Percentiles rank a stretch among this genome's conserved stretches.
These are phyloP conservation scores for Phytopythium mirpurense DNA, from an alignment of 352 stramenopile genomes.

Conservation along the genomic window DNA sequence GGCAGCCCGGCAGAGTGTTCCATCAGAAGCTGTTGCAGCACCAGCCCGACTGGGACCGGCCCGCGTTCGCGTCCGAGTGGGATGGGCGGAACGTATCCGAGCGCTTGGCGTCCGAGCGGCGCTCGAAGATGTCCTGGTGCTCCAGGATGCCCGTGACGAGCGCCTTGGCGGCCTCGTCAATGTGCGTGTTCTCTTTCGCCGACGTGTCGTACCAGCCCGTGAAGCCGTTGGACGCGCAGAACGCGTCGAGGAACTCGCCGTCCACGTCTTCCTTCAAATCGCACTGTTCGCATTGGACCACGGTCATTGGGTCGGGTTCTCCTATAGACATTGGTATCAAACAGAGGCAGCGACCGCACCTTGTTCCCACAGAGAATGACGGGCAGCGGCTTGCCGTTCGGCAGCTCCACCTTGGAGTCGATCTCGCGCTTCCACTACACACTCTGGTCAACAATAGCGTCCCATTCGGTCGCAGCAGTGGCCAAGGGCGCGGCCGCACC, in stretches of 20 bases:
- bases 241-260: constrained; percentile 74
- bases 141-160: constrained; percentile 76
- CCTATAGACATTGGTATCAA: no score
- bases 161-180: constrained; percentile 83
- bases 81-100: constrained; percentile 75
- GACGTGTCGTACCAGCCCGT: constrained; percentile 91
- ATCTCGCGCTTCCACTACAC: constrained; percentile 92
- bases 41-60: constrained; percentile 44
- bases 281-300: constrained; percentile 38
- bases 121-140: constrained; percentile 85
- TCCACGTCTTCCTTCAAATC: constrained; percentile 82
- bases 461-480: neutral
- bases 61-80: constrained; percentile 32
- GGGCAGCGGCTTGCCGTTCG: constrained; percentile 87
- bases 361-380: constrained; percentile 94
- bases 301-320: no score
- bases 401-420: constrained; percentile 89
- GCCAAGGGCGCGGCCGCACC: constrained; percentile 14
- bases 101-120: constrained; percentile 63
- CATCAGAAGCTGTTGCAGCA: constrained; percentile 87
- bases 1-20: no score
- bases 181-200: constrained; percentile 91
- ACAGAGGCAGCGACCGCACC: no score
- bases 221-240: constrained; percentile 89
- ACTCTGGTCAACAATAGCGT: neutral